Percentiles rank a stretch among this genome's conserved stretches.
Evolutionary conservation across 192 early-diverging fungal genomes (phyloP).

Genomic region (Podila horticola): DNA sequence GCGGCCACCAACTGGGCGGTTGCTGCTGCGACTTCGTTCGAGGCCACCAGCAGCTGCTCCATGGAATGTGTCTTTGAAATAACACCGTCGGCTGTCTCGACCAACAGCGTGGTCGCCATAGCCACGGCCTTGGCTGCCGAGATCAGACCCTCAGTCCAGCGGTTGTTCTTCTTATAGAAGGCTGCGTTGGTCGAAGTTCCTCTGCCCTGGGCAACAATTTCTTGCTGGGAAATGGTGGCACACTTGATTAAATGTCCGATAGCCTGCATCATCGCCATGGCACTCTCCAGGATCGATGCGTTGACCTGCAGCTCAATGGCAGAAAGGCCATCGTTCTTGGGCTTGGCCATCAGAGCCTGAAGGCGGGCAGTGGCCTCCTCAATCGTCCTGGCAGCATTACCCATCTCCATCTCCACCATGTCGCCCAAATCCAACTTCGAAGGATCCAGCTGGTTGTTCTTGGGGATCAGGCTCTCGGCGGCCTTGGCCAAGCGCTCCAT

Average conservation of each 20-base stretch:
- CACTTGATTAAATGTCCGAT: conserved; percentile 94
- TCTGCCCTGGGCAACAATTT: conserved; percentile 94
- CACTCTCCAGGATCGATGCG: conserved; percentile 87
- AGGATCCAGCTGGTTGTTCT: conserved; percentile 63
- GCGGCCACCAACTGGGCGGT: conserved; percentile 98
- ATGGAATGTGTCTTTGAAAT: conserved; percentile 89
- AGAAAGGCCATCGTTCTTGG: conserved; percentile 74
- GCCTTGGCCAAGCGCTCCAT: conserved; percentile 77
- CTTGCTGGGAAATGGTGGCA: conserved; percentile 95
- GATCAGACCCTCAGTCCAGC: conserved; percentile 99
- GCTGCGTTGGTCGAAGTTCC: conserved; percentile 83
- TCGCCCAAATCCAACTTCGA: conserved; percentile 82
- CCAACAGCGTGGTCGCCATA: conserved; percentile 89
- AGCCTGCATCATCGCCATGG: conserved; percentile 93
- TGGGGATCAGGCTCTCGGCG: conserved; percentile 78
- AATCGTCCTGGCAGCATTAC: conserved; percentile 89
- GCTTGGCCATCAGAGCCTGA: conserved; percentile 81
- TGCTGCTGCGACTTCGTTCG: conserved; percentile 94
- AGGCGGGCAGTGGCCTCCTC: conserved; percentile 89
- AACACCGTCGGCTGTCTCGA: conserved; percentile 96
- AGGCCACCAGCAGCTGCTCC: conserved; percentile 96
- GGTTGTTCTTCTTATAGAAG: conserved; percentile 99
- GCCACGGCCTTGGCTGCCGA: conserved; percentile 96
- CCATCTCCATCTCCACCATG: conserved; percentile 94
- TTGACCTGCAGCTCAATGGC: conserved; percentile 90